Base-by-base conservation (phyloP, 2,329 filamentous ascomycete species). In the Fusarium metavorans region DNA sequence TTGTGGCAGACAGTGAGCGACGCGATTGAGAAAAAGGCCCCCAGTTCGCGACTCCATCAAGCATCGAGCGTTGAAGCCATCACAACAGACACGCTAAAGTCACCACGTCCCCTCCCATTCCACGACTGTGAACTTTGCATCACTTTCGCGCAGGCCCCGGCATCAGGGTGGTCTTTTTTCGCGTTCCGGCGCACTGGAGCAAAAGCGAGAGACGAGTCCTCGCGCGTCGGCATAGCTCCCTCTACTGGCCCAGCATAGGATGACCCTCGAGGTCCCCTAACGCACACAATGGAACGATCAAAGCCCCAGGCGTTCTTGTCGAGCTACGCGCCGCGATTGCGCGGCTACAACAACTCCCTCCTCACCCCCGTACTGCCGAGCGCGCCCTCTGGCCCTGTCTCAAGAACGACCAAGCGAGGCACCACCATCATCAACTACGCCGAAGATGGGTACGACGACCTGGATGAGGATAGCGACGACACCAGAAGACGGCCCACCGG, bases 371-470 rank as follows among this genome's bases (percentile, higher is more conserved):
- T 97, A 72, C 90, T 96, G 71, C 94, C 93, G 65, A 92, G 91
- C 72, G 87, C 87, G 67, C 88, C 90, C n/a, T 83, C 90, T 3
- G 92, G 91, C 27, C 90, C 92, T 43, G 86, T 90, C 69, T 89
- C 94, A 78, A 91, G 96, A 81, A 97, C 94, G n/a, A 98, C 97
- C 10, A 98, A 99, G 87, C 93, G 97, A 83, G 97, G 97, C 67
- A 98, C 97, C 2, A 97, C 94, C 37, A 94, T 96, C 73, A 97
- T 98, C 84, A 99, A 98, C 85, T 99, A 99, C 81, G 96, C 97
- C 27, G 97, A 99, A 82, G 96, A 98, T 82, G 95, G 95, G 56
- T 97, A 93, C 80, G 96, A 98, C 76, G 95, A 96, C 79, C 83
- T 90, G 67, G 90, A 91, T 41, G 90, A 92, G 66, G 93, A 95